Evolutionary conservation across 1,284 basidiomycete species (phyloP).

Genomic region (Austropuccinia psidii): DNA sequence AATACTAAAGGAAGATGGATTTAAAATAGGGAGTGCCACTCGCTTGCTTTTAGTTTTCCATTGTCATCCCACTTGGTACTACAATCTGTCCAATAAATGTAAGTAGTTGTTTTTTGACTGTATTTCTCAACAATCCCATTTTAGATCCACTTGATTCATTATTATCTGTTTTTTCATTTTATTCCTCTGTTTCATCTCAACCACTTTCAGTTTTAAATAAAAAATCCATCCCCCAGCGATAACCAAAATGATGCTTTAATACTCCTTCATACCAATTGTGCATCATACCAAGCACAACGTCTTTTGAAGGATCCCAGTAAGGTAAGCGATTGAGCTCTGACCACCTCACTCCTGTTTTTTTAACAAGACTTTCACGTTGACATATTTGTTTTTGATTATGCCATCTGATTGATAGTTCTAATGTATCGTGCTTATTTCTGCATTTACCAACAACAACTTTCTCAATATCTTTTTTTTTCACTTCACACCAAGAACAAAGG

Average conservation of each 20-base stretch:
- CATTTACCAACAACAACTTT: neutral
- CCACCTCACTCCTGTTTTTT: neutral
- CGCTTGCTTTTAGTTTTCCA: constrained; percentile 38
- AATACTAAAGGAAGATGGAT: constrained; percentile 33
- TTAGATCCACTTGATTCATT: neutral
- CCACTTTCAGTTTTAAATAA: too few relatives aligned
- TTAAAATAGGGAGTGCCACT: constrained; percentile 37
- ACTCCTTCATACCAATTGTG: constrained; percentile 29
- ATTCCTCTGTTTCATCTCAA: neutral
- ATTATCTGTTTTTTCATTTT: neutral
- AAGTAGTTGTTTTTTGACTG: neutral
- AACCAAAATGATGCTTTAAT: constrained; percentile 2
- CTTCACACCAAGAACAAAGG: constrained; percentile 11
- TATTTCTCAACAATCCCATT: neutral
- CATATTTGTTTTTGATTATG: neutral
- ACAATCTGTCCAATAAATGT: neutral
- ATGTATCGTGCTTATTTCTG: neutral
- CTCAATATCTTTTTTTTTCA: neutral
- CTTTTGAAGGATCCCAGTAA: constrained; percentile 26
- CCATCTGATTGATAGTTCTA: neutral
- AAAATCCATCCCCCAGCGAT: neutral
- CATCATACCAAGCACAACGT: neutral
- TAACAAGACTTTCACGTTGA: neutral
- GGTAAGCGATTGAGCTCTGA: constrained; percentile 18
- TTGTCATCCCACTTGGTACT: constrained; percentile 36